Percentiles rank a stretch among this genome's conserved stretches.
Evolutionary conservation across 768 basidiomycete genomes (phyloP).

Genomic region (Russula virescens): DNA sequence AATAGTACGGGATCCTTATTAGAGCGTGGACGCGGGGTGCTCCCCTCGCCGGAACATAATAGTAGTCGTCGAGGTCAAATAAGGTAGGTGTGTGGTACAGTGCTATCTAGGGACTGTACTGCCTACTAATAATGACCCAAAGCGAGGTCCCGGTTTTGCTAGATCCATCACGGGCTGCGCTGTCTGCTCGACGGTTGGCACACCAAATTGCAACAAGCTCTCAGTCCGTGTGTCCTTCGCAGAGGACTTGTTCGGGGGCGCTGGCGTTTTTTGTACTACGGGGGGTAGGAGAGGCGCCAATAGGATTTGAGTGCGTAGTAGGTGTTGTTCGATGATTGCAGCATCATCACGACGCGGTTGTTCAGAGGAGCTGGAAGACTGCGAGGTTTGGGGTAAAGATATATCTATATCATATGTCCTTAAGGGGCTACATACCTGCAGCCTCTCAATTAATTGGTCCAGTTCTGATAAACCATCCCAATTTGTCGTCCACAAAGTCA

Average conservation of each 20-base stretch:
- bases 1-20: background rate
- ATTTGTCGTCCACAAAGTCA: constrained; percentile 13
- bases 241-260: constrained; percentile 17
- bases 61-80: constrained; percentile 1
- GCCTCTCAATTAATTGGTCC: constrained; percentile 8
- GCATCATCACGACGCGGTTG: constrained; percentile 4
- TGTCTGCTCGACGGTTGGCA: constrained; percentile 46
- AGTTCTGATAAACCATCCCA: constrained; percentile 10
- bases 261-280: constrained; percentile 16
- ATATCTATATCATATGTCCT: background rate
- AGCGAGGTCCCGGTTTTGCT: constrained; percentile 66
- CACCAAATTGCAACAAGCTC: constrained; percentile 47
- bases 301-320: constrained; percentile 55
- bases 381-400: background rate
- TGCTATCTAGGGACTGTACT: constrained; percentile 30
- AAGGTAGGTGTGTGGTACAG: constrained; percentile 10
- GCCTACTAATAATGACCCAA: constrained; percentile 67
- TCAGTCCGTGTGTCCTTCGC: constrained; percentile 34
- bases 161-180: constrained; percentile 57
- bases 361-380: background rate
- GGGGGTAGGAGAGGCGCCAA: constrained; percentile 53
- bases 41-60: background rate
- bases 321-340: constrained; percentile 34
- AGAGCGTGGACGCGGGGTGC: background rate
- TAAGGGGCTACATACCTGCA: constrained; percentile 12